Percentiles rank a stretch among this genome's conserved stretches.
phyloP scores from a whole-genome alignment of 2,329 filamentous ascomycete genomes.

The Aspergillus novofumigatus region DNA sequence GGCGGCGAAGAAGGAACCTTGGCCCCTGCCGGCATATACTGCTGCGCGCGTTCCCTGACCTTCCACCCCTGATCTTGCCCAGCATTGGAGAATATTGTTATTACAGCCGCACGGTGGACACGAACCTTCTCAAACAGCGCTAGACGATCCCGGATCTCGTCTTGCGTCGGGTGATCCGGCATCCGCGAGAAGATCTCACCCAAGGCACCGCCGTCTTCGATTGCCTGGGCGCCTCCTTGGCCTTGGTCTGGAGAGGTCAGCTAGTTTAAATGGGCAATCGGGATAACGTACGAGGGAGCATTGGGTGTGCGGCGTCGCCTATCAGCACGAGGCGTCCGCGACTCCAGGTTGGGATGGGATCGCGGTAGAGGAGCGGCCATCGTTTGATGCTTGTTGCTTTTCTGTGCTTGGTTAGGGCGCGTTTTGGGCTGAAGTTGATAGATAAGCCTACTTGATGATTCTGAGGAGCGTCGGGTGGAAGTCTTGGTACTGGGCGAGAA shows the following conservation, averaged over 20 bases:
- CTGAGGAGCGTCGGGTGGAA: conserved; percentile 1
- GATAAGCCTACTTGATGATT: not conserved
- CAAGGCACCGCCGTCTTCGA: conserved; percentile 32
- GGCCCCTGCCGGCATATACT: not conserved
- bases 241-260: conserved; percentile 19
- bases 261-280: not conserved
- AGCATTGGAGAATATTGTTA: conserved; percentile 1
- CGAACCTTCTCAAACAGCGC: not conserved
- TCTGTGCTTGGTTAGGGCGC: not conserved
- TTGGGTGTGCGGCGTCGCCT: conserved; percentile 33
- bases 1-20: not conserved
- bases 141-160: not conserved
- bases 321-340: conserved; percentile 24
- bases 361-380: conserved; percentile 25
- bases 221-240: conserved; percentile 31
- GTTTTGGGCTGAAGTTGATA: no score
- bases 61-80: conserved; percentile 2
- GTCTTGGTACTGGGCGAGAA: conserved; percentile 3
- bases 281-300: conserved; percentile 3
- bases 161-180: not conserved
- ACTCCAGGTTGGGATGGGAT: conserved; percentile 24
- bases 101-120: not conserved
- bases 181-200: conserved; percentile 14
- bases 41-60: not conserved
- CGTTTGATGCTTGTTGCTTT: not conserved